Base-by-base conservation (phyloP, 139 green algal species). In the Chlamydomonas incerta region DNA sequence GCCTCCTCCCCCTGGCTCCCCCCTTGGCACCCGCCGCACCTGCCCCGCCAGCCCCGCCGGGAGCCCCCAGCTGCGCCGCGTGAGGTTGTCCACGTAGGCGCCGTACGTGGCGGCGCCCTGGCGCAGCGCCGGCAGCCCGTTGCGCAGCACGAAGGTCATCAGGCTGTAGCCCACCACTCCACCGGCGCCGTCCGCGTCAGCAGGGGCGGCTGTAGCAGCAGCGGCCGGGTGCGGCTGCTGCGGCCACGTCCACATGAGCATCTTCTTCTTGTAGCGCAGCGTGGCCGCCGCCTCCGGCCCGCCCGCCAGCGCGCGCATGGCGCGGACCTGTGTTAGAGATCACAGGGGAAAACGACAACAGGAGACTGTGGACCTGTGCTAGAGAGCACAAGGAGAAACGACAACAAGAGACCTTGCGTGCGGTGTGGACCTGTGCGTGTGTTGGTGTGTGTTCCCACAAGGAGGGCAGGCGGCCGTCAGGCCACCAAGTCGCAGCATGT, bases 221-320 rank as follows among this genome's bases (percentile, higher is more conserved):
- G 33, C 11, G 0, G 41, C 41, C 5, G 73, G 34, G 34, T 31
- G 11, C 72, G 66, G 33, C 35, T 28, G 83, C 47, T 10, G 23
- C 15, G 55, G 85, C 41, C 81, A 71, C 29, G 69, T 79, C 86
- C 87, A 94, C 86, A 93, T 72, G 47, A 90, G 24, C 91, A 94
- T 92, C 88, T 94, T 94, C 82, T 93, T 93, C 85, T 94, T 94
- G 83, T 94, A 94, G 31, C 91, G 88, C 57, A 94, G 85, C 1
- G 76, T 70, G 52, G 29, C 17, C 60, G 74, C 52, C 13, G 67
- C 4, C 17, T 81, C 37, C 1, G 72, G 63, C 15, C 23, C 26
- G 33, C 87, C 87, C 14, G 83, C 46, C n/a, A 93, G 68, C 2
- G 82, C 80, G 28, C 80, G 66, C 67, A 77, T 35, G 21, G 80